Base-by-base conservation (phyloP, 306 rosid genomes). In the Quercus variabilis region DNA sequence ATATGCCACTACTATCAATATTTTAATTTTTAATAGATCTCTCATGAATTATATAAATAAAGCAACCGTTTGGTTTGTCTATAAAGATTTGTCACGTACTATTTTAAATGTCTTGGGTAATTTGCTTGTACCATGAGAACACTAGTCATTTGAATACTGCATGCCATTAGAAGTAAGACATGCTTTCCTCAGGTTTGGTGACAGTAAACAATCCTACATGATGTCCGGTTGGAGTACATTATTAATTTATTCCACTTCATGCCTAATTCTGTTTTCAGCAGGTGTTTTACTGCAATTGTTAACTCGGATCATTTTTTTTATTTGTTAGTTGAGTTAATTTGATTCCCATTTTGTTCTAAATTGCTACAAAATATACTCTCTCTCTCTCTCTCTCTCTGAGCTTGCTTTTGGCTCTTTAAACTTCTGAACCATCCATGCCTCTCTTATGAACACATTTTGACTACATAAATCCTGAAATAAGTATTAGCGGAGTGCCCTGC, bases 101-200 rank as follows among this genome's bases (percentile, higher is more conserved):
- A 31, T 64, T 30, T 38, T 4, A 31, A 64, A 31, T 12, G 3
- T 64, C 46, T 64, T 6, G 23, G 70, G 43, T 31, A 63, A 63
- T 28, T 25, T 28, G 30, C 69, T 63, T n/a, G 18, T 30, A 5
- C 67, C 17, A 15, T 15, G 69, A 63, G 69, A 38, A 5, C 69
- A 28, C 41, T 21, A 15, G 31, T 26, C 41, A 64, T 38, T 2
- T 5, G 9, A 64, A 15, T 10, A 17, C 6, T 54, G 19, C 58
- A 63, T 49, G 5, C 58, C 30, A 20, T 64, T 69, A 23, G 38
- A 80, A 35, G 74, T n/a, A 15, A 43, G 35, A 62, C 56, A 52
- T 46, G 38, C 79, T 79, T 33, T 52, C 69, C 59, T 75, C 51
- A 19, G 43, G 70, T 74, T 55, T 35, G 71, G 30, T 77, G 7